These are phyloP conservation scores for Macrophomina pseudophaseolina DNA, from an alignment of 2,329 filamentous ascomycete species.

Conservation along the genomic window DNA sequence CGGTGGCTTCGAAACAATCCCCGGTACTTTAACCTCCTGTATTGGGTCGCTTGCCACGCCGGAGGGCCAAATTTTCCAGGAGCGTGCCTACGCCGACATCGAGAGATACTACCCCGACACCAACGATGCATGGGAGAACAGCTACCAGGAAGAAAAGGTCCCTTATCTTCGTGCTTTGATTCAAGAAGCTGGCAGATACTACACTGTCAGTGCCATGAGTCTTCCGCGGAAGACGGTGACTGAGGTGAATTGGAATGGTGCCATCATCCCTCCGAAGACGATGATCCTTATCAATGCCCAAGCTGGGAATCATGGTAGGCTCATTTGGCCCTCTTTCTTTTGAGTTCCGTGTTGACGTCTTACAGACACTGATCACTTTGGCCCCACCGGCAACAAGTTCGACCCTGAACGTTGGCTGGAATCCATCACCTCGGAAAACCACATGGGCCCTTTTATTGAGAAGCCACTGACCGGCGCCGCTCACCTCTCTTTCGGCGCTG, in stretches of 20 bases:
- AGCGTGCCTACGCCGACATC: slow-evolving; percentile 59
- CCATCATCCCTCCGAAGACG: slow-evolving; percentile 57
- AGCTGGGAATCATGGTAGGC: slow-evolving; percentile 58
- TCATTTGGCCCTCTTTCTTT: background rate
- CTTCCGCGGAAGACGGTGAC: slow-evolving; percentile 58
- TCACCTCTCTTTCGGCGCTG: slow-evolving; percentile 60
- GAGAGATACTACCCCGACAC: slow-evolving; percentile 54
- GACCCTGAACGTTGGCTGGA: slow-evolving; percentile 58
- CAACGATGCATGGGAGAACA: slow-evolving; percentile 53
- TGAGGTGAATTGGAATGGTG: slow-evolving; percentile 58
- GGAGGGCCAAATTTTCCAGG: slow-evolving; percentile 57
- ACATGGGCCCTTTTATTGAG: slow-evolving; percentile 39
- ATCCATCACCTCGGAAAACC: slow-evolving; percentile 31
- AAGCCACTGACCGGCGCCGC: slow-evolving; percentile 31
- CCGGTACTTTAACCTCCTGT: slow-evolving; percentile 58
- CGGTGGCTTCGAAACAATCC: slow-evolving; percentile 61
- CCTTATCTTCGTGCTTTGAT: slow-evolving; percentile 57
- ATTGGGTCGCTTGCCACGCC: slow-evolving; percentile 56
- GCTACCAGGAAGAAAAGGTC: slow-evolving; percentile 54
- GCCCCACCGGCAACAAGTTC: slow-evolving; percentile 52
- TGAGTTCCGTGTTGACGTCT: background rate
- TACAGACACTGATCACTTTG: slow-evolving; percentile 56
- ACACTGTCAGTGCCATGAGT: slow-evolving; percentile 60
- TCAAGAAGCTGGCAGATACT: slow-evolving; percentile 59
- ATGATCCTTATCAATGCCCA: slow-evolving; percentile 63